Evolutionary conservation across 1,284 basidiomycete species (phyloP).

Genomic region (Leucoagaricus sp.): DNA sequence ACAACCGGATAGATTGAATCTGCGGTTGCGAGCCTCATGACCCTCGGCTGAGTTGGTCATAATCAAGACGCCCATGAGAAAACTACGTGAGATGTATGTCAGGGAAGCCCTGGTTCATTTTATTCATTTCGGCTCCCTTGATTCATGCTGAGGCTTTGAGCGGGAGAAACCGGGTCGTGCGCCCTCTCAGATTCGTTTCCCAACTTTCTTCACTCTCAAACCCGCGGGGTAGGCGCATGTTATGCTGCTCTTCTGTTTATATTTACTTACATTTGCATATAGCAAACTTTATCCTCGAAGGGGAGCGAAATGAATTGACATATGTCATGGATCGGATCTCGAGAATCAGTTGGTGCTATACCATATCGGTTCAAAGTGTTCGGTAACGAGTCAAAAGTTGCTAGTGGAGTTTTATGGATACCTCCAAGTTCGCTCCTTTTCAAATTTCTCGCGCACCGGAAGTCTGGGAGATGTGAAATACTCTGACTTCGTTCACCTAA

Average conservation of each 20-base stretch:
- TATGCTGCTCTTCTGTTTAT: neutral
- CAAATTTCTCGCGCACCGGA: neutral
- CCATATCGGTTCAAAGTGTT: neutral
- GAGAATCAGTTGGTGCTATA: neutral
- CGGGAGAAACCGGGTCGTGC: neutral
- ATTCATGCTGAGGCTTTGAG: too few relatives aligned
- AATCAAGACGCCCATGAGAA: too few relatives aligned
- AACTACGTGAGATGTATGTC: too few relatives aligned
- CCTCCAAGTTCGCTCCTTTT: neutral
- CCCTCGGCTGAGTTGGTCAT: too few relatives aligned
- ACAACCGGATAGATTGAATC: too few relatives aligned
- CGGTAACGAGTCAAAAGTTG: neutral
- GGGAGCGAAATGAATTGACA: neutral
- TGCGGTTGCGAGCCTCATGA: too few relatives aligned
- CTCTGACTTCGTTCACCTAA: neutral
- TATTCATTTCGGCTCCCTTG: neutral
- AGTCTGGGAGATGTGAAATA: neutral
- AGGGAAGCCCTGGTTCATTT: neutral
- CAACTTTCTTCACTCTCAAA: conserved; percentile 12
- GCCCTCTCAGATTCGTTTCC: neutral
- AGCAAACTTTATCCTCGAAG: neutral
- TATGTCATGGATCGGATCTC: conserved; percentile 8
- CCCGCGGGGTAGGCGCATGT: neutral
- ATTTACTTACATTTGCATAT: neutral
- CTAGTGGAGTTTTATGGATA: neutral